phyloP scores from a whole-genome alignment of 2,329 filamentous ascomycete species.

The Ramularia collo-cygni region DNA sequence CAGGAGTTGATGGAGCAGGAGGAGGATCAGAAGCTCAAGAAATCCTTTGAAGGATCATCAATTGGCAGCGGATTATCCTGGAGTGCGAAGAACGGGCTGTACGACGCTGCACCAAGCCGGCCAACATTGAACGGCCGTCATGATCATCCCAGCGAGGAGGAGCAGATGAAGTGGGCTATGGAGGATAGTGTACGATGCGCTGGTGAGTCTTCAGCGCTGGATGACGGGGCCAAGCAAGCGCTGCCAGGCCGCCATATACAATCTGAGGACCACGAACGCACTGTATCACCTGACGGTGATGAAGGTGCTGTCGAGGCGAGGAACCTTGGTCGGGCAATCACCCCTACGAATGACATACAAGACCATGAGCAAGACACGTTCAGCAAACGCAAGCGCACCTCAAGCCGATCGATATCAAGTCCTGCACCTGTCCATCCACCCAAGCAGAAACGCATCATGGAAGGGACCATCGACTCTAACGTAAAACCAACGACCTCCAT shows the following conservation, averaged over 20 bases:
- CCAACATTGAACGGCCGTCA: neutral
- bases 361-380: too few relatives aligned
- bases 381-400: conserved; percentile 2
- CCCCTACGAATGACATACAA: too few relatives aligned
- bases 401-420: conserved; percentile 1
- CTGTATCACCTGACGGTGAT: too few relatives aligned
- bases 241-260: too few relatives aligned
- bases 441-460: conserved; percentile 7
- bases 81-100: conserved; percentile 32
- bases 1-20: conserved; percentile 85
- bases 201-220: neutral
- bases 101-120: conserved; percentile 17
- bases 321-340: too few relatives aligned
- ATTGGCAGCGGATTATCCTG: conserved; percentile 38
- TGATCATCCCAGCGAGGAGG: conserved; percentile 26
- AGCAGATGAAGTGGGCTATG: conserved; percentile 33
- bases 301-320: too few relatives aligned
- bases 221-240: too few relatives aligned
- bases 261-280: too few relatives aligned
- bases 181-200: conserved; percentile 23
- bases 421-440: conserved; percentile 7
- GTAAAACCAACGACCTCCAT: conserved; percentile 8
- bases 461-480: conserved; percentile 5
- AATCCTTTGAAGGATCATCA: conserved; percentile 50
- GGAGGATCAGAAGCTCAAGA: conserved; percentile 45